Evolutionary conservation across 78 protist genomes (phyloP), one percentile per base, ranked within the genome.

Genomic region (Speleostelium caveatum): DNA sequence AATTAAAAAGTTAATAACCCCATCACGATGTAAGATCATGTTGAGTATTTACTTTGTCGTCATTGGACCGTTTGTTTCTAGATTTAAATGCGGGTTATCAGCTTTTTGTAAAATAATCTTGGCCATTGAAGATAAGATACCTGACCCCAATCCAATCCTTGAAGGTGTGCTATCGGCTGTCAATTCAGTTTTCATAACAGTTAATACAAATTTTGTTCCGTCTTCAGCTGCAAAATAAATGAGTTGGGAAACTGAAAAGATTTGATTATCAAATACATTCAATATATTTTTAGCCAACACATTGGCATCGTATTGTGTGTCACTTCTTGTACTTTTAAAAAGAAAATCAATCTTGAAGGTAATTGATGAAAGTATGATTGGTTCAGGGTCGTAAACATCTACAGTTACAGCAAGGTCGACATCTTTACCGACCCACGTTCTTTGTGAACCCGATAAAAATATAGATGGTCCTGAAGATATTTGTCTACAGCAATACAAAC

Each of bases 281-380:
- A n/a, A n/a, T 7, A 49, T 73, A 35, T 60, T 55, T 8, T 59
- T 32, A 14, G 51, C 24, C 8, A 58, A 49, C 26, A 38, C 33
- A 8, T 21, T 38, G 36, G 33, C 55, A 16, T 53, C 55, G 14
- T 21, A 26, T 51, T 68, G 56, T 30, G 72, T 38, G 63, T 79
- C 89, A n/a, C 51, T 73, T n/a, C n/a, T n/a, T 21, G 55, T 62
- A 38, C 22, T 42, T 19, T 49, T 33, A 33, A 73, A 73, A 42
- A 58, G 73, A n/a, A n/a, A n/a, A 41, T 73, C 93, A 51, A 86
- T 61, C 49, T 59, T 58, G 49, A 53, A 60, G 71, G 80, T 86
- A 22, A 75, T 30, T 32, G 36, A n/a, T 6, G 71, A 39, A 39
- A 51, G 42, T 6, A 58, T 35, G 6, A 26, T 45, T 86, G 74